Base-by-base conservation (phyloP, 2,329 filamentous ascomycete species). In the Penicillium sp. region DNA sequence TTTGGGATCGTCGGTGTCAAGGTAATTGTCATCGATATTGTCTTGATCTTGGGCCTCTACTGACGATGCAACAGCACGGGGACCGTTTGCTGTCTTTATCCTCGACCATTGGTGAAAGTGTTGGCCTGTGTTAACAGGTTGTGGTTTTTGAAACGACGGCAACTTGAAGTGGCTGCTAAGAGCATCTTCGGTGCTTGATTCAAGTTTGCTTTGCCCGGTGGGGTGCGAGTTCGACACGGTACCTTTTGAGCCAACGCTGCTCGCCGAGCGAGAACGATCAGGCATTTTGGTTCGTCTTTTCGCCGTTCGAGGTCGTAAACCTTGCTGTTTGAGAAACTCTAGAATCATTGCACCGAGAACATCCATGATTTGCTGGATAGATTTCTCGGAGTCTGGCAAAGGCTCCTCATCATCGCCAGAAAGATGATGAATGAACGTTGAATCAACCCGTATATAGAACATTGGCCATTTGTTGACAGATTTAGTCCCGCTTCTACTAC, bases 381-480 rank as follows among this genome's bases (percentile, higher is more conserved):
- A 67, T 26, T 65, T 69, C 1, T 68, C 52, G 13, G 60, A 57
- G 20, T 57, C 58, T 3, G 56, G 50, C 23, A 47, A 35, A 15
- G 39, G 18, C 35, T 60, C 59, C 17, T 69, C 38, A 16, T 13
- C 67, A 9, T 73, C 67, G 35, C 73, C 66, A 7, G 42, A 38
- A 3, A 57, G 36, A 6, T 41, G 44, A 1, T 76, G 56, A 9
- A 72, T 38, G 12, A 64, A 59, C n/a, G 69, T 62, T 8, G 74
- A 53, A 2, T 71, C 65, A 23, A 95, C 75, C 17, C 77, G 77
- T n/a, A 96, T 65, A 51, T 81, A 84, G 54, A 95, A 96, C 80
- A 90, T 90, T 0, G 90, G 88, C 80, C 86, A 92, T 34, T 79
- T 76, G 54, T 95, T 87, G 7, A 89, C 68, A 0, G 79, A 73